phyloP scores from a whole-genome alignment of 2,329 filamentous ascomycete genomes.

The Dissoconium aciculare region DNA sequence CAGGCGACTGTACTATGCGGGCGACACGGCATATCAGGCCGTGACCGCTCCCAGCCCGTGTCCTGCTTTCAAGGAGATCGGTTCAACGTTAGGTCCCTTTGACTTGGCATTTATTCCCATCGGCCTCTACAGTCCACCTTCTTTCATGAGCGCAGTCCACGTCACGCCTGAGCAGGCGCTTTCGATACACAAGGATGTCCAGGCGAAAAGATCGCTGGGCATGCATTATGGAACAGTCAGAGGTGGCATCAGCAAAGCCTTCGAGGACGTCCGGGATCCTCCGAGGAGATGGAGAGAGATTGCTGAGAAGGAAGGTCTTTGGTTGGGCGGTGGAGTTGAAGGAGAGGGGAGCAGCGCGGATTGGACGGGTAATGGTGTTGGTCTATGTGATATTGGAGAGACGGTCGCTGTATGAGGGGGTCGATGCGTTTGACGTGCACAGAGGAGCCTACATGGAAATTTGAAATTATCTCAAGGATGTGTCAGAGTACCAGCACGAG shows the following conservation, averaged over 20 bases:
- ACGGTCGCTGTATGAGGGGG: constrained; percentile 29
- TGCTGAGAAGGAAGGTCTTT: constrained; percentile 28
- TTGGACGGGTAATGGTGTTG: constrained; percentile 24
- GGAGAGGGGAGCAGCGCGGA: constrained; percentile 19
- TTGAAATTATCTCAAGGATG: no score
- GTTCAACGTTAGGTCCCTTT: constrained; percentile 33
- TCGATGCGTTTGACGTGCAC: no score
- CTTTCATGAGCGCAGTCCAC: constrained; percentile 33
- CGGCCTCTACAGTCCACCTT: constrained; percentile 33
- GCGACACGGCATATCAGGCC: constrained; percentile 36
- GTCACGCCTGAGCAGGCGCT: constrained; percentile 35
- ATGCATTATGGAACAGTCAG: constrained; percentile 40
- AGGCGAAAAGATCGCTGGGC: constrained; percentile 33
- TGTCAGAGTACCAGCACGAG: no score
- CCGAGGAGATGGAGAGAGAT: constrained; percentile 31
- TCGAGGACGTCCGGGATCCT: constrained; percentile 37
- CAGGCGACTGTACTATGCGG: constrained; percentile 33
- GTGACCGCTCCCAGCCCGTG: constrained; percentile 28
- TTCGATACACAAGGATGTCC: constrained; percentile 33
- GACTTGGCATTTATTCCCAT: constrained; percentile 37
- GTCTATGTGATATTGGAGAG: constrained; percentile 33
- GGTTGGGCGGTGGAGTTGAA: constrained; percentile 20
- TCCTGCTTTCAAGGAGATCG: constrained; percentile 35
- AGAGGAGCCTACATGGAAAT: no score
- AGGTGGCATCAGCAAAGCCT: constrained; percentile 31